These are phyloP conservation scores for Pseudocercospora crystallina DNA, from an alignment of 2,329 filamentous ascomycete species.

Conservation along the genomic window DNA sequence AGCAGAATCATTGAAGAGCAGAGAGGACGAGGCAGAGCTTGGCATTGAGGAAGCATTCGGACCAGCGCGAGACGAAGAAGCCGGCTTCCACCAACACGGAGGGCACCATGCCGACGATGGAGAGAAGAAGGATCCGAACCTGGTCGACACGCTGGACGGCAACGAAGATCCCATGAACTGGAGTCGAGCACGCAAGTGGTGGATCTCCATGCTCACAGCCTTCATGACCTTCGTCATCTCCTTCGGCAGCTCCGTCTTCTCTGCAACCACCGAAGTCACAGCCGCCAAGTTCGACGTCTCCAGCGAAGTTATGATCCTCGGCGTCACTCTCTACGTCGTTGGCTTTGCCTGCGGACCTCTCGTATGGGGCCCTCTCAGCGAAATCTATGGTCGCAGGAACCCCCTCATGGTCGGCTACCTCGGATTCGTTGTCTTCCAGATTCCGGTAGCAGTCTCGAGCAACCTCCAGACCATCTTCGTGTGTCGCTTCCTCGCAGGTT, in stretches of 20 bases:
- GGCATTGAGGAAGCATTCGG: constrained; percentile 14
- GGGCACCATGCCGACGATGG: constrained; percentile 6
- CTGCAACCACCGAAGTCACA: constrained; percentile 43
- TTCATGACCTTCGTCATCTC: constrained; percentile 15
- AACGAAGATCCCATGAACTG: background rate
- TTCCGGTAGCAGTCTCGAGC: constrained; percentile 53
- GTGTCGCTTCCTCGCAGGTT: constrained; percentile 53
- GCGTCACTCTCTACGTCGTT: constrained; percentile 45
- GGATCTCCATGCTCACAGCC: constrained; percentile 10
- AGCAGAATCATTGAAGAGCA: background rate
- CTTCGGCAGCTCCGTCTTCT: constrained; percentile 40
- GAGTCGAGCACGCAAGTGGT: constrained; percentile 7
- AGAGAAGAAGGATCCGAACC: constrained; percentile 6
- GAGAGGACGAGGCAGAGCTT: constrained; percentile 8
- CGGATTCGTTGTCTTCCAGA: constrained; percentile 55
- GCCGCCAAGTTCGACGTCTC: constrained; percentile 46
- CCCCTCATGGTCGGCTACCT: constrained; percentile 52
- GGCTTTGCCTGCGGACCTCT: constrained; percentile 4
- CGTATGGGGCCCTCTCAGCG: constrained; percentile 45
- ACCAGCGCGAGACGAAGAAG: constrained; percentile 13
- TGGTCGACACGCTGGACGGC: constrained; percentile 6
- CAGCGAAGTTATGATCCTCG: constrained; percentile 49
- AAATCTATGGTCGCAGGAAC: constrained; percentile 53
- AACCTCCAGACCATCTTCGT: constrained; percentile 56
- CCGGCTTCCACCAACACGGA: constrained; percentile 15